Evolutionary conservation across 805 yeast genomes (phyloP).

Genomic region (Teunomyces tritomae): DNA sequence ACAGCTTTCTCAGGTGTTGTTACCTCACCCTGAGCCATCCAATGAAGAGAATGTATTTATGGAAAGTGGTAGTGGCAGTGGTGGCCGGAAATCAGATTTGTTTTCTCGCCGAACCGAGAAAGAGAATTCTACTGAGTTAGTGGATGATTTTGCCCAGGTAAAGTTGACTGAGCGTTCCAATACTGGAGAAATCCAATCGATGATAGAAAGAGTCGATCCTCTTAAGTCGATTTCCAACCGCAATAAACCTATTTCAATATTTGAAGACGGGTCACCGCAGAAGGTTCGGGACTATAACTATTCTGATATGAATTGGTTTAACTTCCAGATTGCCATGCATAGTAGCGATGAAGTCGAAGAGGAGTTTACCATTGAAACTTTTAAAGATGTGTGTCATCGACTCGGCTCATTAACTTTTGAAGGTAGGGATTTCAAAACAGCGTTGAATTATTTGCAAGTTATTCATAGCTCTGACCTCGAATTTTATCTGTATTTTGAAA

Average conservation of each 20-base stretch:
- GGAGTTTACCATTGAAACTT: conserved; percentile 16
- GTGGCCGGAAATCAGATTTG: conserved; percentile 6
- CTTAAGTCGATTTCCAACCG: conserved; percentile 31
- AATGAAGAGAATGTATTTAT: conserved; percentile 6
- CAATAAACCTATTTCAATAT: conserved; percentile 38
- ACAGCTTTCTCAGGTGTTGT: not conserved
- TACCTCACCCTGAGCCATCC: not conserved
- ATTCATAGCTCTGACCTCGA: conserved; percentile 10
- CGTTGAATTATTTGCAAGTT: conserved; percentile 16
- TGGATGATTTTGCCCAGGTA: conserved; percentile 31
- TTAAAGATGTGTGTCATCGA: conserved; percentile 13
- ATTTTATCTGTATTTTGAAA: conserved; percentile 13
- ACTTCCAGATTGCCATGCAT: conserved; percentile 31
- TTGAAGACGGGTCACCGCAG: conserved; percentile 42
- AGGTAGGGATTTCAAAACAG: conserved; percentile 13
- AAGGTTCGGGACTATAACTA: conserved; percentile 31
- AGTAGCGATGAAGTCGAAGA: conserved; percentile 6
- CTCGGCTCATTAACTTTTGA: conserved; percentile 7
- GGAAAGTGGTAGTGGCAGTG: not conserved
- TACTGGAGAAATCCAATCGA: conserved; percentile 26
- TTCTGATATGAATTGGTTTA: conserved; percentile 38
- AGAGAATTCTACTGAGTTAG: conserved; percentile 17
- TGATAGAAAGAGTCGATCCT: conserved; percentile 44
- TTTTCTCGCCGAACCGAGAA: conserved; percentile 8
- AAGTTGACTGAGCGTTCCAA: conserved; percentile 18